Evolutionary conservation across 2,329 filamentous ascomycete genomes (phyloP).

Genomic region (Trichoderma aggressivum): DNA sequence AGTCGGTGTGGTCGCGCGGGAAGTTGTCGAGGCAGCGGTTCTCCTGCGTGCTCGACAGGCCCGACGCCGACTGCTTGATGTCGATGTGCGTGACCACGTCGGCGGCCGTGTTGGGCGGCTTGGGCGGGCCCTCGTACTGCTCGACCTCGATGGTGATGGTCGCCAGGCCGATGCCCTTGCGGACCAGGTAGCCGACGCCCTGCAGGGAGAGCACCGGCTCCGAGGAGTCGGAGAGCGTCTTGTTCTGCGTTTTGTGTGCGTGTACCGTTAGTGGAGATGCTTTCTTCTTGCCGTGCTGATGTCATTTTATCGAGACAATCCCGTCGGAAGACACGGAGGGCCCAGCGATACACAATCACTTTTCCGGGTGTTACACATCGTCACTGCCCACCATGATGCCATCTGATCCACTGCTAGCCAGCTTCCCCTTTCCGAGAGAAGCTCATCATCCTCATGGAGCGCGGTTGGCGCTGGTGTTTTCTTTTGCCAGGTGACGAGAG

Average conservation of each 20-base stretch:
- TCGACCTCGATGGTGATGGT: slow-evolving; percentile 64
- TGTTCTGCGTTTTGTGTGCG: slow-evolving; percentile 57
- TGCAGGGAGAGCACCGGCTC: slow-evolving; percentile 70
- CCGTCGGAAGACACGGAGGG: neutral
- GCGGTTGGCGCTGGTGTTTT: slow-evolving; percentile 12
- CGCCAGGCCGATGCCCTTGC: slow-evolving; percentile 67
- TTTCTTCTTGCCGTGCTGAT: neutral
- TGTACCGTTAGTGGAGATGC: neutral
- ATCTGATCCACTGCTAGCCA: neutral
- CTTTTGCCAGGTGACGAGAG: neutral
- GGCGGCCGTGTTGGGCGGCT: slow-evolving; percentile 37
- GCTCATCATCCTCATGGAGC: neutral
- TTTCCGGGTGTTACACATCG: neutral
- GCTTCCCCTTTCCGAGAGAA: neutral
- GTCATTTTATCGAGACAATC: neutral
- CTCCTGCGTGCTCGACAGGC: slow-evolving; percentile 63
- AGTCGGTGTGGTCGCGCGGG: slow-evolving; percentile 66
- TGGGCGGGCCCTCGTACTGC: slow-evolving; percentile 48
- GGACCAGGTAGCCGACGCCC: slow-evolving; percentile 67
- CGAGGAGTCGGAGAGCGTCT: slow-evolving; percentile 63
- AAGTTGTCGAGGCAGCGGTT: slow-evolving; percentile 50
- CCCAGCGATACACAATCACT: neutral
- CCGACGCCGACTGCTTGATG: slow-evolving; percentile 70
- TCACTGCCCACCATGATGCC: neutral
- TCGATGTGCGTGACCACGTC: slow-evolving; percentile 58